phyloP scores from a whole-genome alignment of 2,329 filamentous ascomycete genomes.

The Westerdykella aurantiaca region DNA sequence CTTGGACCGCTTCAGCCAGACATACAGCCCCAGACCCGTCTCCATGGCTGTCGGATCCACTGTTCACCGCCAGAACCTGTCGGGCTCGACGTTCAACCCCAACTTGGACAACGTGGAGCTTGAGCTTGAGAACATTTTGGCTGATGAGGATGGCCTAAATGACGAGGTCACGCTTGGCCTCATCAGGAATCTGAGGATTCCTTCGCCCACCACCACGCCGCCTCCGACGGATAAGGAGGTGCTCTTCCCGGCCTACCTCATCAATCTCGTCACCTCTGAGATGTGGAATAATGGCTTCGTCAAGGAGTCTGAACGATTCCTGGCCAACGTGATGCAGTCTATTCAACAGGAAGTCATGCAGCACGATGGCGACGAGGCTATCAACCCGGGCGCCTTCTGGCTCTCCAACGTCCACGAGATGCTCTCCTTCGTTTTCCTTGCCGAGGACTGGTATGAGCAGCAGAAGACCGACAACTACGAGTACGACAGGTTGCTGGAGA shows the following conservation, averaged over 20 bases:
- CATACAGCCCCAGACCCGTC: slow-evolving; percentile 90
- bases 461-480: slow-evolving; percentile 99
- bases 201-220: slow-evolving; percentile 76
- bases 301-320: slow-evolving; percentile 97
- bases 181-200: slow-evolving; percentile 95
- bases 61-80: slow-evolving; percentile 62
- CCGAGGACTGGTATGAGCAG: slow-evolving; percentile 98
- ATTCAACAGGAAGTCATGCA: slow-evolving; percentile 99
- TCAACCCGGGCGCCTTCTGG: slow-evolving; percentile 98
- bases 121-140: slow-evolving; percentile 87
- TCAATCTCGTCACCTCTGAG: slow-evolving; percentile 97
- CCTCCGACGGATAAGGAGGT: slow-evolving; percentile 97
- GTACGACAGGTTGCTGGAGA: slow-evolving; percentile 93
- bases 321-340: slow-evolving; percentile 99
- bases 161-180: slow-evolving; percentile 95
- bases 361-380: slow-evolving; percentile 92
- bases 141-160: slow-evolving; percentile 92
- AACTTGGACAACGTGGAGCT: slow-evolving; percentile 86
- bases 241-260: slow-evolving; percentile 95
- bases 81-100: slow-evolving; percentile 71
- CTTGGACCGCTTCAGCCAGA: slow-evolving; percentile 81
- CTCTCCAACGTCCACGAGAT: slow-evolving; percentile 99
- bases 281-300: slow-evolving; percentile 99
- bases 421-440: slow-evolving; percentile 98
- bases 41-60: slow-evolving; percentile 80